Evolutionary conservation across 768 basidiomycete species (phyloP), one percentile per base, ranked within the genome.

Genomic region (Rhodotorula toruloides): DNA sequence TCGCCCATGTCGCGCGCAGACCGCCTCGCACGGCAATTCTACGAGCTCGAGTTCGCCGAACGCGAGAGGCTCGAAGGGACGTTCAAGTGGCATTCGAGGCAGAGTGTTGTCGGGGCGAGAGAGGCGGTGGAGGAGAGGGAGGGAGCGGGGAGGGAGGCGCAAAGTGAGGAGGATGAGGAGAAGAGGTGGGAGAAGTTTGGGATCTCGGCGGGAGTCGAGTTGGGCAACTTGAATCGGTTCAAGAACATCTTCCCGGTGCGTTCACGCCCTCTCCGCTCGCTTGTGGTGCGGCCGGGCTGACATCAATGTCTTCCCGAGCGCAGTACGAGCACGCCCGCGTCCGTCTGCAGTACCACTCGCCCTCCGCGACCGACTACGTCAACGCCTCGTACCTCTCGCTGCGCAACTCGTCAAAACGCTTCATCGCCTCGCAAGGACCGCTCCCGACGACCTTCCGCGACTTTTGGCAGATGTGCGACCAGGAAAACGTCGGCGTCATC

Each of bases 401-500:
- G 22, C 78, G 90, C 27, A 87, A 87, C 4, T 93, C 93, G 1
- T n/a, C 54, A 14, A 84, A 85, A 76, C 83, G 87, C 54, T 98
- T 94, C 74, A 96, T 98, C 63, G 94, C 93, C 7, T 96, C 94
- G 4, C 94, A 98, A 76, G 94, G 94, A 9, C 94, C 93, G 9
- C 79, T 98, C 14, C 87, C 87, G 16, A 84, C 88, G 34, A 97
- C 94, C 0, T 94, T 86, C 76, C 80, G 81, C 10, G 93, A 98
- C 76, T 98, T 98, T 74, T 98, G 93, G 93, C 89, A 87, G 85
- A 82, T 97, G 22, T 86, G 88, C 58, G 94, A 91, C 88, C 90
- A 97, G 75, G 92, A 97, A 77, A 87, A 90, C 71, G 89, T 96
- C 0, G 87, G 88, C 68, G 90, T 96, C 55, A 91, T 98, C 70